Evolutionary conservation across 805 yeast species (phyloP).

Genomic region (Lipomyces yamadae): DNA sequence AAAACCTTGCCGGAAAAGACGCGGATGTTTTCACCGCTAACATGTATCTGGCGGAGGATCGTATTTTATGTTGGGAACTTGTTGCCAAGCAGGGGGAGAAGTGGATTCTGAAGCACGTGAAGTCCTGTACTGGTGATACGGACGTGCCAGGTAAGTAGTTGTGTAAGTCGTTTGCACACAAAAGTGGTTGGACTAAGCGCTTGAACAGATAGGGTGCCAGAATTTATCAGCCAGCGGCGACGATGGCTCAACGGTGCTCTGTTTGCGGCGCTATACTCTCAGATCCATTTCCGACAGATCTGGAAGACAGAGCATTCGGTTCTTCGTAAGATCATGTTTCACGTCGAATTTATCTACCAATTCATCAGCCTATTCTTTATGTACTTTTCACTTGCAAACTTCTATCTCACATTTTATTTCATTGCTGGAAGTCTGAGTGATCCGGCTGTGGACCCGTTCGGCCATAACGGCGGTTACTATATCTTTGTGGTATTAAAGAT

Average conservation of each 20-base stretch:
- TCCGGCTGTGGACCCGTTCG: constrained; percentile 52
- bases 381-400: constrained; percentile 90
- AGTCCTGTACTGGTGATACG: constrained; percentile 87
- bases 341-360: constrained; percentile 88
- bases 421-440: constrained; percentile 81
- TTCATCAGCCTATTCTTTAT: constrained; percentile 78
- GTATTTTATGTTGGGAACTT: constrained; percentile 91
- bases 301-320: constrained; percentile 88
- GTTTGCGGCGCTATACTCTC: constrained; percentile 92
- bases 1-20: constrained; percentile 68
- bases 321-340: constrained; percentile 78
- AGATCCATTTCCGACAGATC: constrained; percentile 80
- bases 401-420: constrained; percentile 89
- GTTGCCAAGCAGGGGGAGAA: constrained; percentile 77
- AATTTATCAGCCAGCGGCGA: constrained; percentile 92
- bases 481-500: constrained; percentile 87
- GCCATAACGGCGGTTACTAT: constrained; percentile 71
- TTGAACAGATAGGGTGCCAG: constrained; percentile 62
- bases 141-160: constrained; percentile 77
- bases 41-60: constrained; percentile 97
- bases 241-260: constrained; percentile 98
- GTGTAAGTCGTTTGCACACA: neutral
- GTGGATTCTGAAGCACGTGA: constrained; percentile 84
- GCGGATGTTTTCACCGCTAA: constrained; percentile 88
- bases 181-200: neutral